Evolutionary conservation across 2,329 filamentous ascomycete species (phyloP), one percentile per base, ranked within the genome.

Genomic region (Colletotrichum siamense): DNA sequence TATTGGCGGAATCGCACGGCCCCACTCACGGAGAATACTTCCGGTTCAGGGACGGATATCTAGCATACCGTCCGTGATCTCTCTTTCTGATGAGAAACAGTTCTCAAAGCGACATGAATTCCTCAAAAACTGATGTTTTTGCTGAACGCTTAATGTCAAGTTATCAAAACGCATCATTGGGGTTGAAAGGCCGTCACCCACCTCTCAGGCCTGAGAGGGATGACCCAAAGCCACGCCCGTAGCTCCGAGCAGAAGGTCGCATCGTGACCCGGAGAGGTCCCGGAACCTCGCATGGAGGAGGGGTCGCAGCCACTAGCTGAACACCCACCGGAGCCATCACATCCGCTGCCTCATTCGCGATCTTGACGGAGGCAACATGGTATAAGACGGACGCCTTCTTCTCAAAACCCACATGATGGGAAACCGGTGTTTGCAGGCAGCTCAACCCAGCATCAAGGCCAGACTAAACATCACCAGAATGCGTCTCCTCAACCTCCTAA

Each of bases 321-420:
- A 49, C 39, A 6, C 3, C 32, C 16, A 24, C 16, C 73, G 73
- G 73, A 76, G 55, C 59, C 73, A 73, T 57, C 24, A n/a, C 70
- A 8, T 76, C 73, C 73, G 73, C 64, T 34, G 44, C 70, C 65
- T n/a, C 16, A 64, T 44, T 44, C 12, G 39, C 26, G 16, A 30
- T 55, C 10, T n/a, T 34, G 5, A 32, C 22, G 9, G 16, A 32
- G n/a, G 7, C 18, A 8, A 8, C 26, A 2, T 18, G 15, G 26
- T 64, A 61, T 59, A 65, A 44, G 22, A 22, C 28, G 18, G 13
- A 7, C 6, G 24, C 10, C 15, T 3, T 55, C 16, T 22, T 49
- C 39, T 49, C 9, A n/a, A n/a, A 2, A 7, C 18, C 18, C 7
- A 49, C 39, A 12, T 49, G 39, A n/a, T 4, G 39, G 18, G 4